Evolutionary conservation across 2,329 filamentous ascomycete genomes (phyloP).

Genomic region (Bipolaris gigantea): DNA sequence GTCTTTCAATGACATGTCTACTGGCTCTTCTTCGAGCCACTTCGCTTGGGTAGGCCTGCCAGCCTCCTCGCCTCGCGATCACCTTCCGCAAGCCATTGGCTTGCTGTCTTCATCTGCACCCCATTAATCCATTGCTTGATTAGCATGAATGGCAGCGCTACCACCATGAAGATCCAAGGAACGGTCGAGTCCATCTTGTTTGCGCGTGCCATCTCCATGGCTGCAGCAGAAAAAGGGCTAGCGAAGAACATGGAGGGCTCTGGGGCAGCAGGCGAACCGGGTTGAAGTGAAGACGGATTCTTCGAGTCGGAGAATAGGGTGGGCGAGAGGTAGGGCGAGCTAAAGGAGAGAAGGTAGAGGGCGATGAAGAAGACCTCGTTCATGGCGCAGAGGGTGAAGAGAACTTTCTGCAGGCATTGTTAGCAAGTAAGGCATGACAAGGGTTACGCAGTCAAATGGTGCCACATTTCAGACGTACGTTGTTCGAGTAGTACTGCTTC

Average conservation of each 20-base stretch:
- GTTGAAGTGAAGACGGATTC: constrained; percentile 56
- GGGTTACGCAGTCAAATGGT: not conserved
- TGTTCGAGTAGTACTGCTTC: constrained; percentile 97
- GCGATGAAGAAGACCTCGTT: constrained; percentile 99
- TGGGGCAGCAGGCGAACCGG: constrained; percentile 70
- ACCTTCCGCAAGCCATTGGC: constrained; percentile 89
- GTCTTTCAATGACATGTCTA: constrained; percentile 5
- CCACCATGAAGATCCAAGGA: constrained; percentile 77
- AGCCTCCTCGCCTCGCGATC: constrained; percentile 67
- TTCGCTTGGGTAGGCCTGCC: constrained; percentile 44
- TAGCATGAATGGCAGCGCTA: constrained; percentile 85
- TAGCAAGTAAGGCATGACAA: constrained; percentile 5
- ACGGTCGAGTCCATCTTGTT: constrained; percentile 72
- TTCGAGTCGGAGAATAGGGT: constrained; percentile 69
- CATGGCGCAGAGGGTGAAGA: constrained; percentile 85
- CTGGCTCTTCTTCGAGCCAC: constrained; percentile 28
- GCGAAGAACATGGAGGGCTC: constrained; percentile 75
- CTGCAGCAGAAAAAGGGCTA: constrained; percentile 88
- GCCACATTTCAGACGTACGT: constrained; percentile 60
- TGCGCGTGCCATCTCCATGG: constrained; percentile 84
- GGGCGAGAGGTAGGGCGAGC: constrained; percentile 83
- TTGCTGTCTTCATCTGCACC: constrained; percentile 90
- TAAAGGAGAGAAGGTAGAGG: constrained; percentile 96
- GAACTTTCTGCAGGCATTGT: constrained; percentile 65
- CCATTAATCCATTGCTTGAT: constrained; percentile 94